Conservation (phyloP, 2,329 filamentous ascomycete genomes). For the Penicillium sp. region DNA sequence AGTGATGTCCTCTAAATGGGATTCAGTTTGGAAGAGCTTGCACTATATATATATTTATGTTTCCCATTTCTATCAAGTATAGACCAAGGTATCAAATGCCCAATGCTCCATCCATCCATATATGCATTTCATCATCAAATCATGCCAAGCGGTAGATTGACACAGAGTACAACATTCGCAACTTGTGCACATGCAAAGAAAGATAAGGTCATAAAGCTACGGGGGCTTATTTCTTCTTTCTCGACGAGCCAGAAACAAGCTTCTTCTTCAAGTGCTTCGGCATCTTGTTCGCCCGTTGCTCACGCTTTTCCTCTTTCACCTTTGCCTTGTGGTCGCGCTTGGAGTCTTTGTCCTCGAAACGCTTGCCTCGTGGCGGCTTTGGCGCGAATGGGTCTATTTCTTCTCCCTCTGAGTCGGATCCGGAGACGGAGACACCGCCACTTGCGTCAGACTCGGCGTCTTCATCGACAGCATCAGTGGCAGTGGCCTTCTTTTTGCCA, state of each 20-base stretch:
- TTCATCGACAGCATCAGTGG: constrained; percentile 31
- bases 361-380: constrained; percentile 71
- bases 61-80: constrained; percentile 17
- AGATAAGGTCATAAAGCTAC: constrained; percentile 11
- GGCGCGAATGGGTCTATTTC: constrained; percentile 57
- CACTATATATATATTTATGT: constrained; percentile 1
- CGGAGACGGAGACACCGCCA: constrained; percentile 35
- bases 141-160: constrained; percentile 20
- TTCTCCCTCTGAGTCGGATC: constrained; percentile 44
- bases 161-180: constrained; percentile 5
- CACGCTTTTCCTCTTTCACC: constrained; percentile 92
- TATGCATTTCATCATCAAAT: constrained; percentile 30
- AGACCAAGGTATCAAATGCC: constrained; percentile 26
- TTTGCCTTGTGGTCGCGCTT: constrained; percentile 86
- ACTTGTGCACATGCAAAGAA: constrained; percentile 13
- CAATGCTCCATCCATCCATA: constrained; percentile 25
- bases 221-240: constrained; percentile 35
- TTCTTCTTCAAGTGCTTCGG: constrained; percentile 91
- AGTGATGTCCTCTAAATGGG: background rate
- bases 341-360: constrained; percentile 85
- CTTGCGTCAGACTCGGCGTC: constrained; percentile 34
- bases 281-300: constrained; percentile 92
- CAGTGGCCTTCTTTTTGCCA: constrained; percentile 40
- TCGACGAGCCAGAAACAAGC: constrained; percentile 28
- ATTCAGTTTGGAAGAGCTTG: background rate